phyloP scores from a whole-genome alignment of 2,329 filamentous ascomycete genomes.

The Dactylellina leptospora region DNA sequence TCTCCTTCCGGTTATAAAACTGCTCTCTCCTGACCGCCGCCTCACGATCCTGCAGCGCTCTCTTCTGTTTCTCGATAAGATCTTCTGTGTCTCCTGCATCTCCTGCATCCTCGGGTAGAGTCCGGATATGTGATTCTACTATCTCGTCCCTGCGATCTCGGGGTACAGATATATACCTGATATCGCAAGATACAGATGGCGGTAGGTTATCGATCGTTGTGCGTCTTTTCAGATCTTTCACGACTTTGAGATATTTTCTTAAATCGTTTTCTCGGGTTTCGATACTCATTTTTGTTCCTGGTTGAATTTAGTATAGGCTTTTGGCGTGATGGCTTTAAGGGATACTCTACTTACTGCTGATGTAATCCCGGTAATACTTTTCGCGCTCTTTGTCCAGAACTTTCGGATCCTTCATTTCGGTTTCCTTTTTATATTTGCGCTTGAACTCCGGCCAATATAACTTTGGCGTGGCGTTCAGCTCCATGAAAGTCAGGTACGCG shows the following conservation, averaged over 20 bases:
- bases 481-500: slow-evolving; percentile 81
- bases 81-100: slow-evolving; percentile 64
- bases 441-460: slow-evolving; percentile 98
- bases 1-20: slow-evolving; percentile 67
- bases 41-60: slow-evolving; percentile 73
- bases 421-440: slow-evolving; percentile 84
- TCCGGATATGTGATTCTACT: slow-evolving; percentile 72
- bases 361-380: slow-evolving; percentile 79
- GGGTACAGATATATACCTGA: slow-evolving; percentile 74
- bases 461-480: slow-evolving; percentile 84
- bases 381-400: slow-evolving; percentile 80
- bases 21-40: slow-evolving; percentile 71
- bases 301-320: slow-evolving; percentile 60
- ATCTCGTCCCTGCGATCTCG: slow-evolving; percentile 69
- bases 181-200: slow-evolving; percentile 70
- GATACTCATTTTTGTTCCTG: slow-evolving; percentile 67
- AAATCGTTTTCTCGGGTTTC: slow-evolving; percentile 76
- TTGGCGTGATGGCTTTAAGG: too few relatives aligned
- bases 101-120: slow-evolving; percentile 69
- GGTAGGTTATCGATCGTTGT: slow-evolving; percentile 70
- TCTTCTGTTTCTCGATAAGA: slow-evolving; percentile 69
- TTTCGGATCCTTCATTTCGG: slow-evolving; percentile 77
- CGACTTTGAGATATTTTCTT: slow-evolving; percentile 71
- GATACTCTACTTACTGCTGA: slow-evolving; percentile 54
- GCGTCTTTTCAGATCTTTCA: slow-evolving; percentile 69